Evolutionary conservation across 2,329 filamentous ascomycete species (phyloP), one percentile per base, ranked within the genome.

Genomic region (Aspergillus unguis): DNA sequence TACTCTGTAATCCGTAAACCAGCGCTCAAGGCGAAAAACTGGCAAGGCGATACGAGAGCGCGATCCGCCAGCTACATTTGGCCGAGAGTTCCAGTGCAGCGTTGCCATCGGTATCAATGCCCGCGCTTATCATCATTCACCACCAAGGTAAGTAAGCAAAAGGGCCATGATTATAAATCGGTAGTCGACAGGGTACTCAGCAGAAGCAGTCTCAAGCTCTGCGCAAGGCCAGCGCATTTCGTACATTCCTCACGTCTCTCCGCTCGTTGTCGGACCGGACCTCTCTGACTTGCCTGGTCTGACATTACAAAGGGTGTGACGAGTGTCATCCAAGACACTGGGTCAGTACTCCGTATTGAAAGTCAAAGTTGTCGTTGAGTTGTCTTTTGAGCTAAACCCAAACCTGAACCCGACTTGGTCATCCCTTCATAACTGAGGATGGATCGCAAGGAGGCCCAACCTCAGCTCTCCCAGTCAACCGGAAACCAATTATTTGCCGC

Each of bases 371-470:
- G 17, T 17, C 17, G 17, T 17, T 17, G 17, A 17, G 33, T 36
- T 36, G 33, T 36, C 11, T 36, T 17, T 36, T 4, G 10, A 8
- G 33, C 33, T 23, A 8, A 38, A 8, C 36, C 25, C 8, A 7
- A 17, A 38, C 11, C 17, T 46, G 28, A 7, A 17, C 17, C 17
- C 17, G 37, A 40, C 5, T 7, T 29, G n/a, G 10, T 10, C 31
- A 59, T 52, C 56, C 58, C 58, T 60, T 60, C 57, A 58, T 60
- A 55, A 55, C 57, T 56, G 45, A 45, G 54, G 57, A 59, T 57
- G 54, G 44, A 52, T 60, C 52, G 54, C 42, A 60, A 43, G 52
- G 47, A 29, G 48, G 47, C 43, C 40, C 51, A 40, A 48, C 47
- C 35, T 40, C 46, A 11, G n/a, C 53, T 40, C 47, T 43, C 47